Evolutionary conservation across 1,139 yeast species (phyloP).

Genomic region (Protomyces gravidus): DNA sequence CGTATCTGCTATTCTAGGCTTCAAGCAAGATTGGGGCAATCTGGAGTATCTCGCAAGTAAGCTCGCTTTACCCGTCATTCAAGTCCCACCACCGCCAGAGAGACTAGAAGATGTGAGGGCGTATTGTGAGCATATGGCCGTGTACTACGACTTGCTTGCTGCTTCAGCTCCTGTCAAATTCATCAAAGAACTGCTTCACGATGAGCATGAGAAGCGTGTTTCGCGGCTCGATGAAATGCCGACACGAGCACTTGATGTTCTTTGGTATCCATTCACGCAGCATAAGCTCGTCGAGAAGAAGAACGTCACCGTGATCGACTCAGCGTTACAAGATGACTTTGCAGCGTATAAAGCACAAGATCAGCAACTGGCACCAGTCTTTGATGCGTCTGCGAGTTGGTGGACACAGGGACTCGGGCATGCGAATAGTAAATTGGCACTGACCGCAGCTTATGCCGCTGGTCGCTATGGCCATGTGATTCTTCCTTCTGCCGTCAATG

Average conservation of each 20-base stretch:
- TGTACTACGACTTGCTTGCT: slow-evolving; percentile 34
- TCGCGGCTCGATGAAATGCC: slow-evolving; percentile 34
- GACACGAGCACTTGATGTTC: slow-evolving; percentile 34
- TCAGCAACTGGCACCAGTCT: slow-evolving; percentile 32
- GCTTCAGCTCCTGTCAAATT: slow-evolving; percentile 25
- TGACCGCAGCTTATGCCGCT: slow-evolving; percentile 38
- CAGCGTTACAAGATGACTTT: slow-evolving; percentile 37
- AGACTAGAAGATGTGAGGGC: slow-evolving; percentile 13
- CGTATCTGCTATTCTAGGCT: slow-evolving; percentile 35
- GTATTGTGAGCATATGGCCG: slow-evolving; percentile 33
- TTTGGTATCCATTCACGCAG: slow-evolving; percentile 40
- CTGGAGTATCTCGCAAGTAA: slow-evolving; percentile 35
- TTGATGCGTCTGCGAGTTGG: slow-evolving; percentile 40
- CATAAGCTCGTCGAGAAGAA: slow-evolving; percentile 34
- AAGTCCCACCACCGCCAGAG: slow-evolving; percentile 34
- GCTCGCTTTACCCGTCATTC: slow-evolving; percentile 29
- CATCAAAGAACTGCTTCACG: slow-evolving; percentile 30
- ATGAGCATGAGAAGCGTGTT: slow-evolving; percentile 32
- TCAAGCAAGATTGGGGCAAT: slow-evolving; percentile 35
- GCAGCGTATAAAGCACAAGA: slow-evolving; percentile 26
- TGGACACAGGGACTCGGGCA: slow-evolving; percentile 40
- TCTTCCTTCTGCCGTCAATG: slow-evolving; percentile 37
- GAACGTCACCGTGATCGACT: slow-evolving; percentile 37
- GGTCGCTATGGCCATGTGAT: slow-evolving; percentile 39
- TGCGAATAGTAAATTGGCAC: slow-evolving; percentile 37